Conservation (phyloP, 202 grass and related monocot genomes). For the Thinopyrum obtusiflorum region DNA sequence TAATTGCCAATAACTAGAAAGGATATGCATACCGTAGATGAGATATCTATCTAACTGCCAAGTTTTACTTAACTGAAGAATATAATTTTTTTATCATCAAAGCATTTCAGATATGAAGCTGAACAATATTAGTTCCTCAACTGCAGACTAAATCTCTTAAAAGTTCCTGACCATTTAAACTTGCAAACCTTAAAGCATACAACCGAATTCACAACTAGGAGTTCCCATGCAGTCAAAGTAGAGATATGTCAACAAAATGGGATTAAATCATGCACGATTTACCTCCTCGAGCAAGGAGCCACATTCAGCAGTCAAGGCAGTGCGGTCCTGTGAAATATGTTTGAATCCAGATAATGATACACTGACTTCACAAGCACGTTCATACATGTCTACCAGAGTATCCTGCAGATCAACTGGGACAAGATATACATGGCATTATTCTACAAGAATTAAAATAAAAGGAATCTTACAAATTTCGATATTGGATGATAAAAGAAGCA, state of each 20-base stretch:
- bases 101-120: slow-evolving; percentile 13
- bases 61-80: slow-evolving; percentile 17
- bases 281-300: slow-evolving; percentile 97
- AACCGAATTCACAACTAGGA: slow-evolving; percentile 16
- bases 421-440: slow-evolving; percentile 41
- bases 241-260: slow-evolving; percentile 16
- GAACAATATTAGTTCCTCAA: slow-evolving; percentile 27
- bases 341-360: slow-evolving; percentile 77
- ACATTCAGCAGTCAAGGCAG: slow-evolving; percentile 94
- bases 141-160: slow-evolving; percentile 3
- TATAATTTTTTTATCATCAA: neutral
- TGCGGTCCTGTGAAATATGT: slow-evolving; percentile 72
- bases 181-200: slow-evolving; percentile 29
- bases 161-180: slow-evolving; percentile 21
- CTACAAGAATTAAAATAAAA: slow-evolving; percentile 3
- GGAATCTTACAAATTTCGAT: slow-evolving; percentile 7
- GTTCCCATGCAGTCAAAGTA: neutral
- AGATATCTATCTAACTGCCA: slow-evolving; percentile 22
- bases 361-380: slow-evolving; percentile 55
- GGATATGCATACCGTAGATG: slow-evolving; percentile 19
- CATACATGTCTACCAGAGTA: slow-evolving; percentile 62
- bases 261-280: slow-evolving; percentile 17
- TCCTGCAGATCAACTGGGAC: slow-evolving; percentile 76
- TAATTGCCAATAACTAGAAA: slow-evolving; percentile 14
- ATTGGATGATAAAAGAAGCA: slow-evolving; percentile 25